Evolutionary conservation across 441 rosid genomes (phyloP).

Genomic region (Croton laevigatus): DNA sequence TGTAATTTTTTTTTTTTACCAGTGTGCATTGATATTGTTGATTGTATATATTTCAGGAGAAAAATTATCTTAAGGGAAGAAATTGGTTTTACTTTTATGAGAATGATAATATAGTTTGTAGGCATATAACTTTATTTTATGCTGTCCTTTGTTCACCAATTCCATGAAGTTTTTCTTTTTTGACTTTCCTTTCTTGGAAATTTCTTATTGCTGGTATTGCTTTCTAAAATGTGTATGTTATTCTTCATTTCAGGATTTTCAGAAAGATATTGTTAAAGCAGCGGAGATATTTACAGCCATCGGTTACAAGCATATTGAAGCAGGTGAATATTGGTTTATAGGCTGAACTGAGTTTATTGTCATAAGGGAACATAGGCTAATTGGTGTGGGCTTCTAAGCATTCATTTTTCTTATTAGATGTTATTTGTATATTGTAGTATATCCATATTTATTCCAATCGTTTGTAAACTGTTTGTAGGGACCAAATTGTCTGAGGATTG

Average conservation of each 20-base stretch:
- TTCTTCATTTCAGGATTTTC: constrained; percentile 65
- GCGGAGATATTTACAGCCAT: constrained; percentile 68
- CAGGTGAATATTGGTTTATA: constrained; percentile 44
- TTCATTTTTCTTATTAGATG: neutral
- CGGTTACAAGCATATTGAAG: constrained; percentile 76
- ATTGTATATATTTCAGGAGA: constrained; percentile 4
- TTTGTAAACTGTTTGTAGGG: constrained; percentile 44
- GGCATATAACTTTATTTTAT: neutral
- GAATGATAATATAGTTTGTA: neutral
- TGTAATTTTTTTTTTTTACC: too few species aligned
- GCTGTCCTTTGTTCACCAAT: neutral
- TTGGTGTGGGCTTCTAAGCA: neutral
- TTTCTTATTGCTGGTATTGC: constrained; percentile 11
- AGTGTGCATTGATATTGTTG: neutral
- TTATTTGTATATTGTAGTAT: neutral
- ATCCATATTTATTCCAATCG: neutral
- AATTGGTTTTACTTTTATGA: neutral
- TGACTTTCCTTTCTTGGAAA: constrained; percentile 15
- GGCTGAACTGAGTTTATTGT: constrained; percentile 13
- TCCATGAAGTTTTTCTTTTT: neutral
- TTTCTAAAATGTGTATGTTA: constrained; percentile 7
- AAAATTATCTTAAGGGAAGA: neutral
- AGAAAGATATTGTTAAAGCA: constrained; percentile 71
- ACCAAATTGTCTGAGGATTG: constrained; percentile 85
- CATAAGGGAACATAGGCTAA: constrained; percentile 3